Conservation (phyloP, 192 early-diverging fungal species). For the Thoreauomyces humboldtii region DNA sequence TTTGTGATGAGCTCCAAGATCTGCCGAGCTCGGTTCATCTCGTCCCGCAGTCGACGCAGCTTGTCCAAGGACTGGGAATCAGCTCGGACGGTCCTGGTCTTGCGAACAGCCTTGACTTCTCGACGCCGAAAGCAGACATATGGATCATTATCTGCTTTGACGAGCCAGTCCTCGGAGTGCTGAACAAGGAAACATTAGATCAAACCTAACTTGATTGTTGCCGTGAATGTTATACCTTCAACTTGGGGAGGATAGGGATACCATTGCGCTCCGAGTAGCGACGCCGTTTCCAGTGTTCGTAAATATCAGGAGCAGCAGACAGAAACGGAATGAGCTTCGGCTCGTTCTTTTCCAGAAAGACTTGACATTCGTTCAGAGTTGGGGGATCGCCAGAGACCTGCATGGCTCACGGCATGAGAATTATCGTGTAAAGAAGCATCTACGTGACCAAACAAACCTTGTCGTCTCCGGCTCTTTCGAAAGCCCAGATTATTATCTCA, state of each 20-base stretch:
- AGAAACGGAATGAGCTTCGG: slow-evolving; percentile 11
- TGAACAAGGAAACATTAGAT: slow-evolving; percentile 4
- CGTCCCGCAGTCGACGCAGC: slow-evolving; percentile 72
- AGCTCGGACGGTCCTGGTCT: slow-evolving; percentile 66
- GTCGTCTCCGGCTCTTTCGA: slow-evolving; percentile 72
- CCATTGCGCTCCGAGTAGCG: slow-evolving; percentile 42
- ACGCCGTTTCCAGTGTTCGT: slow-evolving; percentile 54
- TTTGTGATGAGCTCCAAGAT: slow-evolving; percentile 77
- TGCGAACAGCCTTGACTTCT: slow-evolving; percentile 84
- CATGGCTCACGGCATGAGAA: background rate
- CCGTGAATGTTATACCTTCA: slow-evolving; percentile 43
- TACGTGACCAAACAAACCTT: slow-evolving; percentile 33
- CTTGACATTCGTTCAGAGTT: slow-evolving; percentile 27
- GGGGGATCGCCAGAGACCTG: slow-evolving; percentile 36
- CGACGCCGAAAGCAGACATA: slow-evolving; percentile 97
- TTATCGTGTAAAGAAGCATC: background rate
- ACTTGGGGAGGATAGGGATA: slow-evolving; percentile 53
- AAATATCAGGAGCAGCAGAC: slow-evolving; percentile 34
- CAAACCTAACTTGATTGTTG: background rate
- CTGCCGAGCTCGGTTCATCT: slow-evolving; percentile 73
- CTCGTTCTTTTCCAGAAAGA: slow-evolving; percentile 21
- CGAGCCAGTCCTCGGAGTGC: slow-evolving; percentile 52
- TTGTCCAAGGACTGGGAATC: slow-evolving; percentile 87
- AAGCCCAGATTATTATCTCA: slow-evolving; percentile 74
- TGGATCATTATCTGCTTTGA: slow-evolving; percentile 77